Base-by-base conservation (phyloP, 305 asterid species). In the Caryopteris hybrid region DNA sequence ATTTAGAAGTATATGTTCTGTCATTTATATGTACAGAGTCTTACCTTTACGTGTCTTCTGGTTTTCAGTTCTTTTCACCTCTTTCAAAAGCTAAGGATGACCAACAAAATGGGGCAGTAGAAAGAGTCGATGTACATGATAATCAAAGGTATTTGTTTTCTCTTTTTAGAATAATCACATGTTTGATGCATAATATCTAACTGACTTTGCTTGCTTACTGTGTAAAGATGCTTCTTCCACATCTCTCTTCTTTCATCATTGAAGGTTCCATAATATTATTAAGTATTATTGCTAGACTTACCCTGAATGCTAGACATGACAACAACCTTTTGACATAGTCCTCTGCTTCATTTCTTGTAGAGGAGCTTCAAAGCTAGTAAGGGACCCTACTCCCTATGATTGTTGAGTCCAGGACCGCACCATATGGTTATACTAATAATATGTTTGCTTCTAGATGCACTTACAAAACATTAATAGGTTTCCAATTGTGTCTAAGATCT, bases 71-170 rank as follows among this genome's bases (percentile, higher is more conserved):
- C 79, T 93, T 93, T 81, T 90, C 99, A 76, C 86, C 96, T 75
- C 81, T 90, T 62, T 68, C 99, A 62, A 93, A 93, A 78, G 96
- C 78, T 78, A 90, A 80, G 81, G 97, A 93, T 57, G 97, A 90
- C 60, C 76, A 69, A 70, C 94, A 85, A 79, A 90, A 81, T 72
- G 88, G 84, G 73, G 78, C 71, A 72, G 69, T 78, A 63, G 96
- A 82, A 61, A 74, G 61, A 75, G 66, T 78, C 58, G 83, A 75
- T 61, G 70, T 69, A 69, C 87, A 81, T 79, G 85, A 80, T 59
- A 81, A 83, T 4, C 73, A 77, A 71, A 87, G 91, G 96, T 87
- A 84, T 51, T 72, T 60, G 10, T 56, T 71, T 58, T 54, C 67
- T 59, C 59, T 74, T 57, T 29, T 31, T 51, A 39, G 16, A 38